Conservation (phyloP, 805 yeast genomes). For the Grigorovia humatica region DNA sequence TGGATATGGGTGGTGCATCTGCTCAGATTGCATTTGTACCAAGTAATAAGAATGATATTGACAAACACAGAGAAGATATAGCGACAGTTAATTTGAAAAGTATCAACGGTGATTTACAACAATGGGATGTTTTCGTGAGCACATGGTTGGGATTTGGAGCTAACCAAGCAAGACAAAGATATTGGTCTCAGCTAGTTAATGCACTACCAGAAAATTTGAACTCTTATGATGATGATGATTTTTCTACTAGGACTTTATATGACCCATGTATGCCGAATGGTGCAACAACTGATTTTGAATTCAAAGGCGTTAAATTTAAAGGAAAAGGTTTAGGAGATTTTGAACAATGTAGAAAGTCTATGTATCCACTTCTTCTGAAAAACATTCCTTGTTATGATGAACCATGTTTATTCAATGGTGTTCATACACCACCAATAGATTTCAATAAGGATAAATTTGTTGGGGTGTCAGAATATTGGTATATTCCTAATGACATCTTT, state of each 20-base stretch:
- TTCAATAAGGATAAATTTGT: constrained; percentile 72
- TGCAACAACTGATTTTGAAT: constrained; percentile 38
- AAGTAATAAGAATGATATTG: constrained; percentile 44
- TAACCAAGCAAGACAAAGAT: constrained; percentile 77
- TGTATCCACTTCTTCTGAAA: constrained; percentile 69
- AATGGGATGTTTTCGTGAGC: constrained; percentile 83
- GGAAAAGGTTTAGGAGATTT: constrained; percentile 73
- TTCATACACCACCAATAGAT: constrained; percentile 84
- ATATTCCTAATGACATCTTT: constrained; percentile 87
- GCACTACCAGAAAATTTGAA: constrained; percentile 41
- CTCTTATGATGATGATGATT: constrained; percentile 37
- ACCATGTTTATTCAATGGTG: constrained; percentile 91
- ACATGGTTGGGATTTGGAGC: constrained; percentile 99
- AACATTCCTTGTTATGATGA: constrained; percentile 74
- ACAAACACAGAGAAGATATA: constrained; percentile 62
- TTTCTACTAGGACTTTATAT: constrained; percentile 29
- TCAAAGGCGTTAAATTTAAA: constrained; percentile 36
- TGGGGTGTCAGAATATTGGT: constrained; percentile 96
- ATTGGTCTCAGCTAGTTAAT: constrained; percentile 46
- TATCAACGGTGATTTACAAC: constrained; percentile 57
- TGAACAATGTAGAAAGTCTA: constrained; percentile 56
- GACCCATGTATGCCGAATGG: constrained; percentile 82
- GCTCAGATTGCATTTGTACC: constrained; percentile 95
- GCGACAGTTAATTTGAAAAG: constrained; percentile 55
- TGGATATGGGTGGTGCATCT: constrained; percentile 99